Evolutionary conservation across 768 basidiomycete genomes (phyloP), one percentile per base, ranked within the genome.

Genomic region (Psilocybe subaeruginosa): DNA sequence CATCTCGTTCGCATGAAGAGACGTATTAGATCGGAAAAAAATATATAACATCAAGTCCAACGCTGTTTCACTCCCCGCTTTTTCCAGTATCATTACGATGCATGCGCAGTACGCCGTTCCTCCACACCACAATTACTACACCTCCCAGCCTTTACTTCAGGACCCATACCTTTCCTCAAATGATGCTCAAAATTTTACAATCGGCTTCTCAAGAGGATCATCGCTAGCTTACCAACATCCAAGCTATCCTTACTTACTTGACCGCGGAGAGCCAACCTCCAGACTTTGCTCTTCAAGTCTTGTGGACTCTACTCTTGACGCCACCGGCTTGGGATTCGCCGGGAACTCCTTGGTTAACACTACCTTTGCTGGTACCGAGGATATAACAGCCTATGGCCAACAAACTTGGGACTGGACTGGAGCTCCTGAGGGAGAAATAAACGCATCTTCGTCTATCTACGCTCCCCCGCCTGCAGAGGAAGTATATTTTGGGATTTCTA

Each of bases 181-280:
- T 68, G 75, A 73, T 60, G 71, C 69, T 49, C 59, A 58, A 63
- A 73, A 74, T 70, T 71, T 75, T 71, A 68, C 70, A 62, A 68
- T 51, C 54, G 66, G 75, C 82, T 83, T 82, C 82, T 82, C 80
- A 64, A 76, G 76, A 65, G 80, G 82, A 83, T 83, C 81, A 75
- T 77, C 80, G 66, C 71, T 74, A 68, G 64, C 70, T 59, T 77
- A 78, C 74, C 75, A 76, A 74, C 74, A 79, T 77, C 75, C 76
- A 72, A 77, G 77, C 69, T 78, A 77, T 72, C 69, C 67, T 66
- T 76, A 77, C 72, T 72, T 76, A 60, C 66, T 75, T 68, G 72
- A 78, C 77, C 78, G 78, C 75, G 79, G 80, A 75, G 71, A 67
- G 66, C 57, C 61, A 63, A 59, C 69, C 64, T 66, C 71, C 56